phyloP scores from a whole-genome alignment of 2,329 filamentous ascomycete genomes.

The Pleurostoma richardsiae region DNA sequence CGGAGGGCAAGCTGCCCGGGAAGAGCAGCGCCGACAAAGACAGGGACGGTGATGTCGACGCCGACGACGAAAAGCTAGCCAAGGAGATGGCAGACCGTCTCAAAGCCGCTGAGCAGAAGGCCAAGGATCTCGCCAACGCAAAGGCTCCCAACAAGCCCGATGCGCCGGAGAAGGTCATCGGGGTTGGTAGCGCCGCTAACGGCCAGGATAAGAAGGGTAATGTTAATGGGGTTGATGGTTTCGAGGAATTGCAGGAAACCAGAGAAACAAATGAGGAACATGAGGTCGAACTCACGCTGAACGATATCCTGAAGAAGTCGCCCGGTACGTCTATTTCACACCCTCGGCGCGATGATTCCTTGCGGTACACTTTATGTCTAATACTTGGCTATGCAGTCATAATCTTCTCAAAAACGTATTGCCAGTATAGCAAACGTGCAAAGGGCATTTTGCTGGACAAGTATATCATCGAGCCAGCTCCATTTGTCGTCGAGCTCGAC shows the following conservation, averaged over 20 bases:
- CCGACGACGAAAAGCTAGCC: slow-evolving; percentile 49
- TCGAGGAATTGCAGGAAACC: slow-evolving; percentile 25
- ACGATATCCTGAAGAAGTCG: slow-evolving; percentile 74
- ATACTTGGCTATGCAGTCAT: slow-evolving; percentile 55
- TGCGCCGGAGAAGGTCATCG: slow-evolving; percentile 50
- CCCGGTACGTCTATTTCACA: slow-evolving; percentile 58
- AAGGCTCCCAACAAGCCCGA: slow-evolving; percentile 60
- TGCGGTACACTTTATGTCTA: slow-evolving; percentile 8
- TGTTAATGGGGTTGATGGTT: slow-evolving; percentile 24
- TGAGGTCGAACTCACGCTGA: slow-evolving; percentile 66
- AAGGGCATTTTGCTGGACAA: slow-evolving; percentile 80
- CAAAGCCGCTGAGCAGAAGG: slow-evolving; percentile 63
- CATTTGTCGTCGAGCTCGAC: slow-evolving; percentile 89
- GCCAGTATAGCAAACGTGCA: slow-evolving; percentile 77
- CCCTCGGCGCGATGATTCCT: not conserved
- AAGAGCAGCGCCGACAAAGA: slow-evolving; percentile 42
- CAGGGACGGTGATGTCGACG: slow-evolving; percentile 49
- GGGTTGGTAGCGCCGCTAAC: slow-evolving; percentile 51
- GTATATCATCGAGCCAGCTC: slow-evolving; percentile 77
- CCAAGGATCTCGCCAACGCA: slow-evolving; percentile 63
- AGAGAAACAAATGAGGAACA: slow-evolving; percentile 53
- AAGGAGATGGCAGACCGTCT: slow-evolving; percentile 56
- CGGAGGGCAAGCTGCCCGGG: not conserved
- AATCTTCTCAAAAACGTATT: slow-evolving; percentile 95
- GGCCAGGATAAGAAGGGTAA: slow-evolving; percentile 38